Evolutionary conservation across 2,329 filamentous ascomycete species (phyloP), one percentile per base, ranked within the genome.

Genomic region (Periglandula ipomoeae): DNA sequence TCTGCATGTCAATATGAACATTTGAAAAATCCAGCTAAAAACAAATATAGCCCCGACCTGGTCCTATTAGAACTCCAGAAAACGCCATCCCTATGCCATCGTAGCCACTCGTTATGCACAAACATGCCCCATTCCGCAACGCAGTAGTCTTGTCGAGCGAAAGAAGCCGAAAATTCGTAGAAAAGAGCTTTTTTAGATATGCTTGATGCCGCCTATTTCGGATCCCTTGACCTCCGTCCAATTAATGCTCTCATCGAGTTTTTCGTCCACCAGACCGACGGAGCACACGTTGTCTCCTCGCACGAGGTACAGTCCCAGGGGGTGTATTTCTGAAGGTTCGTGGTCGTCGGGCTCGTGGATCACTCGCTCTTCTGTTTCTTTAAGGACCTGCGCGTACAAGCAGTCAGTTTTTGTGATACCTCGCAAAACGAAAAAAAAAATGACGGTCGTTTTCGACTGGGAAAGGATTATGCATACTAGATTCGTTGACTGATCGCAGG

Each of bases 211-310:
- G 50, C 88, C 88, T 59, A 97, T 85, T 26, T 85, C 81, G 51
- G 84, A 81, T 4, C 91, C 91, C 63, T 86, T 85, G 35, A 98
- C 93, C 66, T 94, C 84, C 19, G 78, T 76, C 93, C 93, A 98
- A 70, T 96, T 84, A 62, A 98, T 97, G 59, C 85, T 89, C 35
- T 76, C 78, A 69, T 98, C 93, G 51, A 97, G 72, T 58, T 86
- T 78, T 67, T 95, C 90, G 65, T 98, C 89, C 27, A 98, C 84
- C 50, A 94, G 73, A 2, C 93, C 93, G 50, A 93, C 87, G 15
- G 94, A 76, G 53, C 89, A 90, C 43, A 98, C 91, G 61, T 94
- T 96, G 65, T 98, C 93, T 46, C 93, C 93, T 52, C 93, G 80
- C 50, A 98, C 87, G 50, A 98, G 77, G 65, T 96, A 97, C 5